Evolutionary conservation across 768 basidiomycete species (phyloP).

Genomic region (Termitomyces sp.): DNA sequence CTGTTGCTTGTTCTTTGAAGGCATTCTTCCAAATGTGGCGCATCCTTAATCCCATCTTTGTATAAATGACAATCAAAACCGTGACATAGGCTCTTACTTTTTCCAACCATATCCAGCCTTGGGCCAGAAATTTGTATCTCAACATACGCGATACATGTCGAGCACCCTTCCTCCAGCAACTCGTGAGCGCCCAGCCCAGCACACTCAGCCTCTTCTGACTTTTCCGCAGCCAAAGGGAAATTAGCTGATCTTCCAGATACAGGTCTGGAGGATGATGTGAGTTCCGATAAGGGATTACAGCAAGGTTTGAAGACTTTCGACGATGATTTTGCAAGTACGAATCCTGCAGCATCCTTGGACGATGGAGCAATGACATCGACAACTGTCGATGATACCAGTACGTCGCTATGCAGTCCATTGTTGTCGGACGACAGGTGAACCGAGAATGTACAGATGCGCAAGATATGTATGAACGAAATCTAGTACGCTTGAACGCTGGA

Average conservation of each 20-base stretch:
- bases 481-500: slow-evolving; percentile 9
- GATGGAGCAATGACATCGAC: not conserved
- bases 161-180: slow-evolving; percentile 6
- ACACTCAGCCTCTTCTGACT: not conserved
- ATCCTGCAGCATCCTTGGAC: not conserved
- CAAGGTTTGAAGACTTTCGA: not conserved
- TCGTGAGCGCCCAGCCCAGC: slow-evolving; percentile 8
- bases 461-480: slow-evolving; percentile 22
- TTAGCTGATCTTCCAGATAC: slow-evolving; percentile 15
- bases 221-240: slow-evolving; percentile 11
- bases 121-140: not conserved
- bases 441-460: not conserved
- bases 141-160: slow-evolving; percentile 1
- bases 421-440: not conserved
- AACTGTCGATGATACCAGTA: not conserved
- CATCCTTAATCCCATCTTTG: not conserved
- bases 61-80: slow-evolving; percentile 1
- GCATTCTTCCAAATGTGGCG: slow-evolving; percentile 6
- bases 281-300: not conserved
- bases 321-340: not conserved
- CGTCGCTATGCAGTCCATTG: not conserved
- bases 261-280: slow-evolving; percentile 3
- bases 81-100: not conserved
- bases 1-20: not conserved
- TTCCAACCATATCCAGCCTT: not conserved